Evolutionary conservation across 306 rosid species (phyloP), one percentile per base, ranked within the genome.

Genomic region (Malus asiatica): DNA sequence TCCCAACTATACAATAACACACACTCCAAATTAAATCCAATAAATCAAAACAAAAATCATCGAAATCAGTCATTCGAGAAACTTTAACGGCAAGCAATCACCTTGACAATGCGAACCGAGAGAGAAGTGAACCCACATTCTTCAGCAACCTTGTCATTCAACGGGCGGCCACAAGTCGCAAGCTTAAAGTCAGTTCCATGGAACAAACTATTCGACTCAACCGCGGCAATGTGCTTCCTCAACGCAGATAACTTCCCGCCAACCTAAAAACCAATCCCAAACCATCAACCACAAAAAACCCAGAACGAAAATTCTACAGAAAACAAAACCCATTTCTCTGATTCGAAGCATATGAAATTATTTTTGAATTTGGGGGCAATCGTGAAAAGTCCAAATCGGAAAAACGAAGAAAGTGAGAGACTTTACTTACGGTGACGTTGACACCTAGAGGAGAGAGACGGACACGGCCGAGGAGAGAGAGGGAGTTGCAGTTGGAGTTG

Each of bases 41-140:
- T 4, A 35, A 51, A 72, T 14, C 32, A 19, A 61, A 45, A 44
- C 33, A 30, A 62, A 4, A 4, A 44, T 19, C 10, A 59, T 23
- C 30, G 32, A 59, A 59, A 22, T 4, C 29, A 29, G 14, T 12
- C 19, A 32, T 6, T 20, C 7, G 1, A 12, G 14, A 40, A 66
- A 35, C 38, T 38, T 60, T 8, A 4, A 69, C 3, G 18, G 19
- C 33, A 16, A 18, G 70, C 62, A 71, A 73, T 63, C 32, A 90
- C 97, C 91, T 90, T 81, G 57, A 95, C 97, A 42, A 88, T 72
- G 55, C 96, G 90, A 83, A 90, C 85, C 0, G 98, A 95, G 40
- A 95, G 95, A 63, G 96, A 87, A 84, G 95, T 88, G 83, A 94
- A 95, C 3, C 97, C 97, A 62, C 96, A 95, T 84, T 95, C 97